A percentile compares a stretch with the other conserved stretches of the same genome.
phyloP scores from a whole-genome alignment of 345 rosid genomes.

The Durio zibethinus region DNA sequence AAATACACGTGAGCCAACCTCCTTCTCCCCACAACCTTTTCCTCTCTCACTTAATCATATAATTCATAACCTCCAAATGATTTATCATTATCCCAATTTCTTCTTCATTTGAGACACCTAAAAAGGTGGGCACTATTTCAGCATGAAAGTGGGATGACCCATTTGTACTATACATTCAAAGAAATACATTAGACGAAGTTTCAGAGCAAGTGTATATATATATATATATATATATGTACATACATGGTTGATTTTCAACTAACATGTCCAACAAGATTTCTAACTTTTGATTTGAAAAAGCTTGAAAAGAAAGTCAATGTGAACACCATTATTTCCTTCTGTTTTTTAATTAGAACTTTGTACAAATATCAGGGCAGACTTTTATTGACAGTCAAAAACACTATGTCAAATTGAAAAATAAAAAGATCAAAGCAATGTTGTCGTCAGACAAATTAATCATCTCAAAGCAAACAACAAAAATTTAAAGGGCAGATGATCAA shows the following conservation, averaged over 20 bases:
- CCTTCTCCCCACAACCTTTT: constrained; percentile 48
- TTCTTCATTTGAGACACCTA: constrained; percentile 9
- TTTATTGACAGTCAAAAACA: too few species aligned
- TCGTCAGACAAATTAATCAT: neutral
- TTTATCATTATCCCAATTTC: constrained; percentile 22
- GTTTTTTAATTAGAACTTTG: neutral
- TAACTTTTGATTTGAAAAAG: neutral
- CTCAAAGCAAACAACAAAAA: neutral
- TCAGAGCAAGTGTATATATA: neutral
- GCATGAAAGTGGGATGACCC: constrained; percentile 20
- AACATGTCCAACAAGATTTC: neutral
- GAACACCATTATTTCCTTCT: neutral
- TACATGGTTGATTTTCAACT: neutral
- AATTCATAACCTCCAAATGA: constrained; percentile 42
- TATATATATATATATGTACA: neutral
- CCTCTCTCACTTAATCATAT: constrained; percentile 46
- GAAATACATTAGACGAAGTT: too few species aligned
- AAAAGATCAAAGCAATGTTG: neutral
- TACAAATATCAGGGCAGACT: neutral
- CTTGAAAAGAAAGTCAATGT: constrained; percentile 6
- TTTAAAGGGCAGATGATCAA: neutral
- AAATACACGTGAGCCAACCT: constrained; percentile 91
- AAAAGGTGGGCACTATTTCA: constrained; percentile 7
- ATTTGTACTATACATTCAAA: neutral
- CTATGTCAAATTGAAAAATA: neutral